Evolutionary conservation across 2,329 filamentous ascomycete genomes (phyloP), one percentile per base, ranked within the genome.

Genomic region (Pestalotiopsis fici): DNA sequence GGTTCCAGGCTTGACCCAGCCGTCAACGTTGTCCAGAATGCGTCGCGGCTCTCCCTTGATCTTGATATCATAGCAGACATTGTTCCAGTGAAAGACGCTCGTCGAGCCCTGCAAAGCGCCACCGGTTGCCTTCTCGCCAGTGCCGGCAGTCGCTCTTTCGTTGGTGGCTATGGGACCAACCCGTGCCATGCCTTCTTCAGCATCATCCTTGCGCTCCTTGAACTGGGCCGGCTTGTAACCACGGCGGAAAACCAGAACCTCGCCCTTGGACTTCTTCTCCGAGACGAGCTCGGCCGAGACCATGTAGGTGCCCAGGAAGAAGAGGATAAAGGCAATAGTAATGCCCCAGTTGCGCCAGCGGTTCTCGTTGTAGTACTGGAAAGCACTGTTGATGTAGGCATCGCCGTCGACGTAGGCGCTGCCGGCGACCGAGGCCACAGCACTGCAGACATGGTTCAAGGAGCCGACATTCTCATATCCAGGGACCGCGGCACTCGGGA

Each of bases 1-100:
- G 13, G 93, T 97, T 66, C 94, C 94, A 2, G 94, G 94, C 80
- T 96, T 95, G 67, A 97, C 93, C 92, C 93, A 97, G 27, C 94
- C 93, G 75, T 95, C 91, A 13, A 97, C 92, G 70, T 95, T 85
- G 74, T 97, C 90, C 69, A 97, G 82, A 74, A 97, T 91, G 56
- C 90, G 88, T 15, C 93, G 88, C 1, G 84, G 81, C 73, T 94
- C 88, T 18, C 83, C 83, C 82, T 95, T 95, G 81, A 95, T 93
- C 77, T 92, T 91, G 77, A 89, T 83, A 64, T 89, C 84, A 74
- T 87, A 97, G 80, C 90, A 93, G 2, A 97, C 90, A 73, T 94
- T 86, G 71, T 89, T 86, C 94, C 93, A 97, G 74, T 93, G 91
- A 83, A 96, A 95, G 68, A 95, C 88, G n/a, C 92, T 91, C 4